These are phyloP conservation scores for Tolypocladium paradoxum DNA, from an alignment of 2,329 filamentous ascomycete genomes.

Conservation along the genomic window DNA sequence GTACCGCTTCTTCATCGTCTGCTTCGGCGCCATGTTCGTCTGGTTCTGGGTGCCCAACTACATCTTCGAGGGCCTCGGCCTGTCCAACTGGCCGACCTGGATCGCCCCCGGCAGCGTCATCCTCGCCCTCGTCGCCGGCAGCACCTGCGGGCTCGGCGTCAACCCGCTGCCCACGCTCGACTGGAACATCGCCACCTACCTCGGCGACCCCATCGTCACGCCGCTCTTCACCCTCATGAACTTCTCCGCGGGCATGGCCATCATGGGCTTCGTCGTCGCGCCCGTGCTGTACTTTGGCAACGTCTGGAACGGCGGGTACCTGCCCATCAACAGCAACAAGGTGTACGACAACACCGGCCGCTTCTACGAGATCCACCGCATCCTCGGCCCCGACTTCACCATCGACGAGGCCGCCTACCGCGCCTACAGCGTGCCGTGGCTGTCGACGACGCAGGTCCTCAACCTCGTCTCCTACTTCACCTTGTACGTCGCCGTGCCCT, in stretches of 20 bases:
- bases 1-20: constrained; percentile 31
- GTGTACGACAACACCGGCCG: constrained; percentile 46
- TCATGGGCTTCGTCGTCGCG: constrained; percentile 41
- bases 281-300: constrained; percentile 37
- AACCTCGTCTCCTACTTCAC: constrained; percentile 20
- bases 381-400: constrained; percentile 36
- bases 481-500: constrained; percentile 16
- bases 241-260: constrained; percentile 23
- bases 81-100: constrained; percentile 42
- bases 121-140: constrained; percentile 22
- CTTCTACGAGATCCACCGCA: constrained; percentile 38
- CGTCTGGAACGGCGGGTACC: constrained; percentile 36
- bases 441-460: constrained; percentile 28
- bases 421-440: constrained; percentile 42
- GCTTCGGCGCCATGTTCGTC: constrained; percentile 33
- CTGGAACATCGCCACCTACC: constrained; percentile 23
- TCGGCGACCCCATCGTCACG: constrained; percentile 19
- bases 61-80: constrained; percentile 32
- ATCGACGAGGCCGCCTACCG: constrained; percentile 42
- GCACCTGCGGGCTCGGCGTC: constrained; percentile 24
- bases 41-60: constrained; percentile 42
- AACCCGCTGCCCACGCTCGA: constrained; percentile 28
- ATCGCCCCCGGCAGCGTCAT: constrained; percentile 30
- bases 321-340: constrained; percentile 43
- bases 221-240: constrained; percentile 19